Evolutionary conservation across 139 green algal species (phyloP).

Genomic region (Coelastrella sp.): DNA sequence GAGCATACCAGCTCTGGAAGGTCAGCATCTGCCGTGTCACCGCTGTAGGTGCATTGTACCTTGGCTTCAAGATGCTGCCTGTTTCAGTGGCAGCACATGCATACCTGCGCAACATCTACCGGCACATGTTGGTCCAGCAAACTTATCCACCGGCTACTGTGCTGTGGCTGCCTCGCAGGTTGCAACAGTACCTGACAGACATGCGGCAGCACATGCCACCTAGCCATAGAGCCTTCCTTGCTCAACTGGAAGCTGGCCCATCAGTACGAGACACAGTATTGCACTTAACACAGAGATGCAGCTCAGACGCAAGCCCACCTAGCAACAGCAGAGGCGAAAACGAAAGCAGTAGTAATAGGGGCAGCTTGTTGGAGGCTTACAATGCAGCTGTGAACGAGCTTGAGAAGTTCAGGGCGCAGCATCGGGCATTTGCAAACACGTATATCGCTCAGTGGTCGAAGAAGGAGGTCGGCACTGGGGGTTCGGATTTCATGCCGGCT

Average conservation of each 20-base stretch:
- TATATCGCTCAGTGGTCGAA: constrained; percentile 63
- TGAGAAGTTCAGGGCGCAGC: constrained; percentile 55
- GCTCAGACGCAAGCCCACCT: neutral
- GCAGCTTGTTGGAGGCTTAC: constrained; percentile 54
- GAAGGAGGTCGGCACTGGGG: constrained; percentile 55
- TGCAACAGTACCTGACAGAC: constrained; percentile 55
- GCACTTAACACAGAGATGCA: neutral
- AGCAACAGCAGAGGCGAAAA: constrained; percentile 19
- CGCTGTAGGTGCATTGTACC: no score
- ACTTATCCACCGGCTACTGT: neutral
- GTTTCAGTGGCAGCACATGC: no score
- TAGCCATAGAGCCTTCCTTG: constrained; percentile 54
- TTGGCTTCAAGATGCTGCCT: no score
- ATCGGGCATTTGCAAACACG: constrained; percentile 49
- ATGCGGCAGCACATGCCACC: constrained; percentile 68
- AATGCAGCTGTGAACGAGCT: constrained; percentile 56
- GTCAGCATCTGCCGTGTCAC: no score
- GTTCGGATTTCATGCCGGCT: constrained; percentile 66
- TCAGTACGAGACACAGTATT: constrained; percentile 25
- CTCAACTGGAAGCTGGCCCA: constrained; percentile 28
- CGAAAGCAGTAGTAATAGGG: neutral
- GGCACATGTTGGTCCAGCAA: no score
- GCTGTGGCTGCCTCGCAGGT: constrained; percentile 8
- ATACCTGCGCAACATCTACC: no score
- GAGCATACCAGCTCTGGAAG: no score